phyloP scores from a whole-genome alignment of 139 green algal species.

The Monoraphidium neglectum region DNA sequence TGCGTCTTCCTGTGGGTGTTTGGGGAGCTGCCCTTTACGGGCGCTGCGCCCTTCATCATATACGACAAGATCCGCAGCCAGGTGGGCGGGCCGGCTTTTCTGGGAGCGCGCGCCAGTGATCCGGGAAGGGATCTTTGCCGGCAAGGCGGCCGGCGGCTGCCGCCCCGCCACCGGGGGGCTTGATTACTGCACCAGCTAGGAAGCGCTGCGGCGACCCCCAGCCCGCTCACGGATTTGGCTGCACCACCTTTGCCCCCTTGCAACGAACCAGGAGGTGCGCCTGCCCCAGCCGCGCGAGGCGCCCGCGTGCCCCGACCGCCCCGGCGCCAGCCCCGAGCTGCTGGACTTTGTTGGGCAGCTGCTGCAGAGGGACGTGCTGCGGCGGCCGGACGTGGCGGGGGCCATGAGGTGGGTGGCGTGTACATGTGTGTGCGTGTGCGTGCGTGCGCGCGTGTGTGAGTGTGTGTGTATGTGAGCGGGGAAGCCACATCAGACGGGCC shows the following conservation, averaged over 20 bases:
- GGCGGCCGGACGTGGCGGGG: constrained; percentile 37
- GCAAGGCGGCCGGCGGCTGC: too few relatives aligned
- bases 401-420: constrained; percentile 10
- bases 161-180: too few relatives aligned
- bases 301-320: not conserved
- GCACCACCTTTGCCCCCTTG: not conserved
- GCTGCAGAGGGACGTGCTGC: constrained; percentile 38
- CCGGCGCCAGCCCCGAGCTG: not conserved
- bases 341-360: constrained; percentile 30
- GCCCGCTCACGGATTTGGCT: not conserved
- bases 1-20: constrained; percentile 59
- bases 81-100: not conserved
- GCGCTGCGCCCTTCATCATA: constrained; percentile 44
- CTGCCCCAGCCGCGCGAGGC: constrained; percentile 1
- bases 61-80: constrained; percentile 47
- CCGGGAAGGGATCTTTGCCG: not conserved
- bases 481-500: not conserved
- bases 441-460: not conserved
- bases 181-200: not conserved
- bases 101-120: not conserved
- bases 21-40: constrained; percentile 57
- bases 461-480: not conserved
- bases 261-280: not conserved
- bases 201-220: not conserved
- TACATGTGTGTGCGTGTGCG: not conserved